Evolutionary conservation across 1,284 basidiomycete genomes (phyloP).

Genomic region (Pulveroboletus sp.): DNA sequence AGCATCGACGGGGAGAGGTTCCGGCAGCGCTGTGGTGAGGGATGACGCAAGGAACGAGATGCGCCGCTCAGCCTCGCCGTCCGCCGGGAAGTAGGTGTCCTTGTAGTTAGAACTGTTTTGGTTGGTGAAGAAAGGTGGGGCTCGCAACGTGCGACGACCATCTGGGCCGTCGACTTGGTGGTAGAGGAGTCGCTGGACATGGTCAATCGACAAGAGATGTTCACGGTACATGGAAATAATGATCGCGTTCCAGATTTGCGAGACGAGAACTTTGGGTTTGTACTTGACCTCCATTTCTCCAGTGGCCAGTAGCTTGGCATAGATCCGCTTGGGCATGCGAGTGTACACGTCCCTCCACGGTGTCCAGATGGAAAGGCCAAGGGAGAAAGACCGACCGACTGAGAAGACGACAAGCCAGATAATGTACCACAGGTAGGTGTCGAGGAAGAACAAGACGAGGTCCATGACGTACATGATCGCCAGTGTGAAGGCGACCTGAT

Average conservation of each 20-base stretch:
- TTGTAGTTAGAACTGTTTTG: constrained; percentile 75
- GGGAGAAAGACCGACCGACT: constrained; percentile 83
- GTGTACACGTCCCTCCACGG: constrained; percentile 96
- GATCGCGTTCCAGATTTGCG: constrained; percentile 97
- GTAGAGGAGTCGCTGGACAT: constrained; percentile 91
- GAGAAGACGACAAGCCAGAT: constrained; percentile 97
- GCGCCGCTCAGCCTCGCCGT: constrained; percentile 93
- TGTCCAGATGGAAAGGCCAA: constrained; percentile 95
- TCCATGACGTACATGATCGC: constrained; percentile 98
- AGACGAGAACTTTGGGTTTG: constrained; percentile 97
- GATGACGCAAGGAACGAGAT: constrained; percentile 98
- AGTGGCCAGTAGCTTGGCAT: constrained; percentile 92
- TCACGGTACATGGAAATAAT: constrained; percentile 99
- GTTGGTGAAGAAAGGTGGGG: constrained; percentile 94
- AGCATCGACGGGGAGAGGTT: constrained; percentile 89
- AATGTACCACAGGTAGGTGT: constrained; percentile 96
- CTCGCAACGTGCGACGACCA: constrained; percentile 86
- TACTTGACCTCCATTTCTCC: constrained; percentile 97
- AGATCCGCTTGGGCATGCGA: constrained; percentile 93
- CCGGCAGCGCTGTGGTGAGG: constrained; percentile 89
- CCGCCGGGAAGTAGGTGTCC: constrained; percentile 87
- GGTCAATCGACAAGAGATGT: constrained; percentile 92
- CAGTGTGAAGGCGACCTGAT: constrained; percentile 89
- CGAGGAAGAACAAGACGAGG: constrained; percentile 91
- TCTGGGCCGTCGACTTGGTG: constrained; percentile 89